Base-by-base conservation (phyloP, 257 asterid species). In the Haberlea rhodopensis region DNA sequence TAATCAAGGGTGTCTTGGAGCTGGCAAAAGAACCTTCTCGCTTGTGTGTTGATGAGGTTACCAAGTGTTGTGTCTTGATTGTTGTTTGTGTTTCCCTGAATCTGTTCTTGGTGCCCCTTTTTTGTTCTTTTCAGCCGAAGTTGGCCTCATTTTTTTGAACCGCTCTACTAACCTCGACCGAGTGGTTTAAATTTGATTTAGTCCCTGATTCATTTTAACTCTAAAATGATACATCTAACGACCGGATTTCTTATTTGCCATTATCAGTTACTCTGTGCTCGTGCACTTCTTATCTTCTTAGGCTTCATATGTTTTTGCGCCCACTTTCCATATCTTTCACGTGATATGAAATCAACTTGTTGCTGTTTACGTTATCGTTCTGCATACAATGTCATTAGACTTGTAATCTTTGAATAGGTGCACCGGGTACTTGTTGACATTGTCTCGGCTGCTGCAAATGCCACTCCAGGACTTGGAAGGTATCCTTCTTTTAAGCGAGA, bases 401-500 rank as follows among this genome's bases (percentile, higher is more conserved):
- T 53, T 49, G 28, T 43, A 51, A 56, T 53, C 70, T 59, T 48
- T 66, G 31, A 15, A 19, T 57, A 94, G 96, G 99, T 92, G 81
- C 97, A 92, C 67, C 89, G 97, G 29, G 97, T 89, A 58, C 96
- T 92, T 62, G 82, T 85, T 65, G 96, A 87, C 45, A 84, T 94
- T 62, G 95, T 94, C 66, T 80, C 97, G 68, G 80, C 96, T 69
- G 73, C 99, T 81, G 97, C 97, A 51, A 94, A 90, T 76, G 89
- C 92, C 62, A 94, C 99, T 25, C 94, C 99, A 20, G 99, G 99
- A 71, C 97, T 94, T 57, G 99, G 99, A 71, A 86, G 94, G 80
- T 94, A 90, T 75, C 99, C 97, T 72, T 95, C 96, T 73, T 94
- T 94, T 72, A 94, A 94, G 87, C 76, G 97, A 73, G 99, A 90